Conservation (phyloP, 306 rosid species). For the Cyamopsis tetragonoloba region DNA sequence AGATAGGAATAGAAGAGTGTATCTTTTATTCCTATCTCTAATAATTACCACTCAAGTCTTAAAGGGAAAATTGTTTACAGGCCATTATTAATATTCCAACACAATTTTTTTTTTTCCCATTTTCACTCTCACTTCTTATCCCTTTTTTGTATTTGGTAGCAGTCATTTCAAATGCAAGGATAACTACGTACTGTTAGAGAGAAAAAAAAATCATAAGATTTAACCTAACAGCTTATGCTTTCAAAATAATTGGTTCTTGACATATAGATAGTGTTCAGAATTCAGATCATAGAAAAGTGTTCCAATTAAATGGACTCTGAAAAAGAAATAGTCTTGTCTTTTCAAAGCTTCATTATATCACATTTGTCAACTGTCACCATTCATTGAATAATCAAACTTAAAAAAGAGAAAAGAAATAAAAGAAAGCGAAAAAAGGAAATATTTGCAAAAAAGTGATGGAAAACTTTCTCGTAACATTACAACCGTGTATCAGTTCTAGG, state of each 20-base stretch:
- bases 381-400: constrained; percentile 14
- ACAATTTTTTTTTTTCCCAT: neutral
- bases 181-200: neutral
- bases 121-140: neutral
- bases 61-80: neutral
- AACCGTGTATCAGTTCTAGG: neutral
- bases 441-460: too few species aligned
- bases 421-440: neutral
- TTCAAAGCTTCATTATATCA: neutral
- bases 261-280: neutral
- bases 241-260: neutral
- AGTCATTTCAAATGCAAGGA: neutral
- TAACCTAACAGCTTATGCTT: neutral
- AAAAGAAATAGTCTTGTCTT: neutral
- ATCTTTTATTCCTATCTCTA: too few species aligned
- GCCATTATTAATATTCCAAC: neutral
- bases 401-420: neutral
- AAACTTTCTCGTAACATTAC: neutral
- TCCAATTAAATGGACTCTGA: neutral
- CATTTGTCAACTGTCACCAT: constrained; percentile 13
- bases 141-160: neutral
- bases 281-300: neutral
- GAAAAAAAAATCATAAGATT: neutral
- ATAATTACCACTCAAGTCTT: neutral
- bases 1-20: too few species aligned